Evolutionary conservation across 2,329 filamentous ascomycete species (phyloP).

Genomic region (Ilyonectria robusta): DNA sequence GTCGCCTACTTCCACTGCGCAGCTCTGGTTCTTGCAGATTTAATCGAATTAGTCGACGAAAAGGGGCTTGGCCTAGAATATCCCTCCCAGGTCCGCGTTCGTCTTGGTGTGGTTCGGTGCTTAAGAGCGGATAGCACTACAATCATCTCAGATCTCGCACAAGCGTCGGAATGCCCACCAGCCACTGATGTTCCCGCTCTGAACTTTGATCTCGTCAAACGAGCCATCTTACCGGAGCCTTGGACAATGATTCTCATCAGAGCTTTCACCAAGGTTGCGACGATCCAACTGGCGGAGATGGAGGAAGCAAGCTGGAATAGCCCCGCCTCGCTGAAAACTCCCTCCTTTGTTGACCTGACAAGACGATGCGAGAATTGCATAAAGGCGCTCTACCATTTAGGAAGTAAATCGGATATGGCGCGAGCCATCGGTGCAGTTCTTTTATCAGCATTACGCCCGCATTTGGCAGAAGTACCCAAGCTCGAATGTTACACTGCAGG

Average conservation of each 20-base stretch:
- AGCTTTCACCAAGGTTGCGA: slow-evolving; percentile 63
- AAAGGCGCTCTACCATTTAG: slow-evolving; percentile 67
- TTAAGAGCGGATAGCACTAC: slow-evolving; percentile 61
- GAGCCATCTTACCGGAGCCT: slow-evolving; percentile 70
- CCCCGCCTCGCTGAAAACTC: slow-evolving; percentile 35
- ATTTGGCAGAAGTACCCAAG: slow-evolving; percentile 25
- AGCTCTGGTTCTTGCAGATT: slow-evolving; percentile 67
- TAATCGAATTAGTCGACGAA: slow-evolving; percentile 65
- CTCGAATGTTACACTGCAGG: too few relatives aligned
- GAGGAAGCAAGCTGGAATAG: slow-evolving; percentile 47
- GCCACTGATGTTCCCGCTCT: slow-evolving; percentile 35
- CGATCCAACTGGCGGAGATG: slow-evolving; percentile 53
- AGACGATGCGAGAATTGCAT: slow-evolving; percentile 63
- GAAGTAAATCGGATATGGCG: slow-evolving; percentile 67
- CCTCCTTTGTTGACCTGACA: slow-evolving; percentile 46
- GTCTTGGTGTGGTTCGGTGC: slow-evolving; percentile 52
- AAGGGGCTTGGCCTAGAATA: slow-evolving; percentile 46
- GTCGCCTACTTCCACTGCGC: slow-evolving; percentile 71
- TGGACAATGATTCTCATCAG: slow-evolving; percentile 71
- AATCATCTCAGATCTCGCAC: slow-evolving; percentile 64
- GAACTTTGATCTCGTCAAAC: slow-evolving; percentile 66
- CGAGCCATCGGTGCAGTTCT: slow-evolving; percentile 44
- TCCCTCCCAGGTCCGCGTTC: slow-evolving; percentile 44
- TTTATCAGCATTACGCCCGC: slow-evolving; percentile 43
- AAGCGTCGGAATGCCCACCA: slow-evolving; percentile 57